Percentiles rank a stretch among this genome's conserved stretches.
Conservation (phyloP, 768 basidiomycete genomes). For the Pleurotus giganteus region DNA sequence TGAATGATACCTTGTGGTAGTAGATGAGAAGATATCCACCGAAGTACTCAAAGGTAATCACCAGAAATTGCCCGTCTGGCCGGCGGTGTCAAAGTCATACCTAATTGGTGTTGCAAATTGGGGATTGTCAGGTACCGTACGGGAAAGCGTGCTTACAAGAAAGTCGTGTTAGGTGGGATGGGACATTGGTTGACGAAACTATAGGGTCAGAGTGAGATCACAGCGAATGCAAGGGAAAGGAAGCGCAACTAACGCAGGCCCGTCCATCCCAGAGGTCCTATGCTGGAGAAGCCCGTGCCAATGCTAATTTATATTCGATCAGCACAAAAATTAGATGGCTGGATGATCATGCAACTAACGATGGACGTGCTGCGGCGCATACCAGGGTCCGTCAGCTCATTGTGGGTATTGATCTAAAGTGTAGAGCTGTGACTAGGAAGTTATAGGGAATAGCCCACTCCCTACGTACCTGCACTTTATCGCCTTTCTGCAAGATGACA, state of each 20-base stretch:
- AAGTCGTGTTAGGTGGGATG: constrained; percentile 34
- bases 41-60: constrained; percentile 15
- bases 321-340: too few species aligned
- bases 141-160: constrained; percentile 13
- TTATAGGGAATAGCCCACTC: too few species aligned
- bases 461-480: constrained; percentile 20
- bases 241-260: constrained; percentile 30
- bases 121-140: too few species aligned
- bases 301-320: constrained; percentile 20
- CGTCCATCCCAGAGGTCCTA: constrained; percentile 32
- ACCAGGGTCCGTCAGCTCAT: constrained; percentile 21
- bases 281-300: constrained; percentile 36
- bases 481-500: constrained; percentile 21
- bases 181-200: constrained; percentile 50
- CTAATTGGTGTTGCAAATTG: constrained; percentile 17
- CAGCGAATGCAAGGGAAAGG: constrained; percentile 15
- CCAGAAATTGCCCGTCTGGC: constrained; percentile 31
- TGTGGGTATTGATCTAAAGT: constrained; percentile 27
- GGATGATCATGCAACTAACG: constrained; percentile 15
- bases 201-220: background rate
- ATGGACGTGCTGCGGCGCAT: constrained; percentile 32
- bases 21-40: constrained; percentile 24
- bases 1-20: constrained; percentile 37
- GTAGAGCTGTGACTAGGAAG: too few species aligned
- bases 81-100: constrained; percentile 35